Evolutionary conservation across 2,329 filamentous ascomycete species (phyloP), one percentile per base, ranked within the genome.

Genomic region (Pestalotiopsis sp.): DNA sequence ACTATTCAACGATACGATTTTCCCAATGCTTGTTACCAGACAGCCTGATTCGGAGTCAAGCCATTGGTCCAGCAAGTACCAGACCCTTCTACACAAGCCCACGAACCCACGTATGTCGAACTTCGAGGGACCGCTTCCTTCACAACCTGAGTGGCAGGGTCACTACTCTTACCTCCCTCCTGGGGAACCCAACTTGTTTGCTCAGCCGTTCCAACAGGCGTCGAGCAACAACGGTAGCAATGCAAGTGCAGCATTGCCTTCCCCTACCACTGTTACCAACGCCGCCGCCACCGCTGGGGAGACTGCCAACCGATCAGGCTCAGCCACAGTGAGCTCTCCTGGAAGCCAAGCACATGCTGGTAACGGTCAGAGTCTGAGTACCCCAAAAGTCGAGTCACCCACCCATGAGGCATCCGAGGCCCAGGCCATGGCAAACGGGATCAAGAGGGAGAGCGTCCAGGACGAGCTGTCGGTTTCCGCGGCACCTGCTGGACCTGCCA

Each of bases 281-380:
- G 78, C 76, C 62, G 76, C 79, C 45, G 78, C 76, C 63, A 79
- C 78, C 76, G 83, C 86, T 38, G 84, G 94, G 61, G 89, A 89
- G 38, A 84, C 92, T 70, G 89, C 91, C 6, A 89, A 91, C 74
- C 86, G 91, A 75, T 88, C 87, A 74, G 78, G 73, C 41, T 71
- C 73, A 57, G 73, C 72, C 67, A 66, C 73, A 39, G 66, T 75
- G 41, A 75, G 69, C 66, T 80, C 82, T 4, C 77, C 80, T 12
- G 72, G 82, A 45, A 75, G 71, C 69, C 80, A 81, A 61, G 80
- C 78, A 41, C 79, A 78, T 41, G 72, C 76, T 67, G 71, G 82
- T 11, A 82, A 84, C 70, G 81, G 82, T 12, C 75, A 84, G 52
- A 82, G 81, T 45, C 72, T 84, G 23, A 80, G 81, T 61, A 80